These are phyloP conservation scores for Chlamydomonas asymmetrica DNA, from an alignment of 139 green algal genomes.

Conservation along the genomic window DNA sequence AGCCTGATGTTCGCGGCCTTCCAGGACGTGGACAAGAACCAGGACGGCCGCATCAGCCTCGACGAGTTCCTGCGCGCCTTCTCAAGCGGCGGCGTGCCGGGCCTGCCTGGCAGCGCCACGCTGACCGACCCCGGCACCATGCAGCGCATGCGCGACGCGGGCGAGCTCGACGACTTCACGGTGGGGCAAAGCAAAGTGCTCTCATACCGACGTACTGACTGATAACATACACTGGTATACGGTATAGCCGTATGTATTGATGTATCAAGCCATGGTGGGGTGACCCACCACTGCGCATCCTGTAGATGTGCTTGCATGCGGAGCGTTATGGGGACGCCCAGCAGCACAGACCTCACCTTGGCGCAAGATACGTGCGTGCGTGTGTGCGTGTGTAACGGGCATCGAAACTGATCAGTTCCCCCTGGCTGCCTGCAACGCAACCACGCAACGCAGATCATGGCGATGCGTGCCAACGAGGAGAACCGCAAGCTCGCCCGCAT, in stretches of 20 bases:
- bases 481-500: conserved; percentile 12
- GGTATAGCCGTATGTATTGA: neutral
- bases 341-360: too few relatives aligned
- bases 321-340: too few relatives aligned
- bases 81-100: conserved; percentile 28
- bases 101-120: conserved; percentile 21
- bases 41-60: conserved; percentile 31
- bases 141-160: conserved; percentile 18
- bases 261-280: neutral
- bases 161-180: conserved; percentile 32
- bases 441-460: conserved; percentile 25
- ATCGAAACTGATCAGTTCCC: too few relatives aligned
- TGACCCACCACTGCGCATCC: too few relatives aligned
- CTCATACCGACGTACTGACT: too few relatives aligned
- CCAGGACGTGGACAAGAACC: conserved; percentile 38
- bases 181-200: neutral
- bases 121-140: conserved; percentile 12
- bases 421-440: too few relatives aligned
- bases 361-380: too few relatives aligned
- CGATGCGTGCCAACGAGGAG: conserved; percentile 23
- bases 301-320: too few relatives aligned
- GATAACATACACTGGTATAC: too few relatives aligned
- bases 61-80: conserved; percentile 40
- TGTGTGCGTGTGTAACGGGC: too few relatives aligned
- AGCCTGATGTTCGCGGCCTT: conserved; percentile 36